Evolutionary conservation across 2,329 filamentous ascomycete genomes (phyloP).

Genomic region (Diaporthe citrichinensis): DNA sequence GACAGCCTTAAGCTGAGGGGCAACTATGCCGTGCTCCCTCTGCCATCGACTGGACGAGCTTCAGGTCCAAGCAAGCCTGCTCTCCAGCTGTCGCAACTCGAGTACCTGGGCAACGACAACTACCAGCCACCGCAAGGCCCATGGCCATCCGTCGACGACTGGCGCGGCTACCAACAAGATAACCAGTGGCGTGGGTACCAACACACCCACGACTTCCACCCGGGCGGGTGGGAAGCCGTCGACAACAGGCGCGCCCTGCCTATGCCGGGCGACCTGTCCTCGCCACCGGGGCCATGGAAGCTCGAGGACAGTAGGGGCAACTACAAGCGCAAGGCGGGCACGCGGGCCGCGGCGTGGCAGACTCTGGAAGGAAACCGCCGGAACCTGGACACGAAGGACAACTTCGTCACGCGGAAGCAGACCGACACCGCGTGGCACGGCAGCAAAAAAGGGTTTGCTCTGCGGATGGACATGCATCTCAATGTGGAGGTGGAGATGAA

Average conservation of each 20-base stretch:
- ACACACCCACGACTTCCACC: neutral
- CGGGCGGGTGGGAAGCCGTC: constrained; percentile 19
- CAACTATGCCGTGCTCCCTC: neutral
- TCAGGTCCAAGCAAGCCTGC: constrained; percentile 13
- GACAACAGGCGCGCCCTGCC: neutral
- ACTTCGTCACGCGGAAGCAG: constrained; percentile 24
- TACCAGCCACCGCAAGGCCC: constrained; percentile 1
- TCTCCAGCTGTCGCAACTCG: constrained; percentile 15
- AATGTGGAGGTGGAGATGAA: constrained; percentile 38
- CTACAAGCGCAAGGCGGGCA: constrained; percentile 15
- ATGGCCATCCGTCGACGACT: neutral
- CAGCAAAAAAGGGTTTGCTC: constrained; percentile 35
- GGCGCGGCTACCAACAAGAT: constrained; percentile 16
- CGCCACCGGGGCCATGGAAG: constrained; percentile 27
- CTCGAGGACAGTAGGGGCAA: constrained; percentile 29
- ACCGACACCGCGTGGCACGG: constrained; percentile 34
- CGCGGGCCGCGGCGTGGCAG: constrained; percentile 36
- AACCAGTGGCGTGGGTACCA: constrained; percentile 4
- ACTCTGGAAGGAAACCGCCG: constrained; percentile 22
- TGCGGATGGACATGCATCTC: constrained; percentile 36
- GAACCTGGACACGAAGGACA: constrained; percentile 31
- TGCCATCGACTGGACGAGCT: neutral
- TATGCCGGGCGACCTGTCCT: constrained; percentile 10
- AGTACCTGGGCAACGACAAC: constrained; percentile 29
- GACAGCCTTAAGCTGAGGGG: constrained; percentile 22